Base-by-base conservation (phyloP, 2,329 filamentous ascomycete genomes). In the Colletotrichum incanum region DNA sequence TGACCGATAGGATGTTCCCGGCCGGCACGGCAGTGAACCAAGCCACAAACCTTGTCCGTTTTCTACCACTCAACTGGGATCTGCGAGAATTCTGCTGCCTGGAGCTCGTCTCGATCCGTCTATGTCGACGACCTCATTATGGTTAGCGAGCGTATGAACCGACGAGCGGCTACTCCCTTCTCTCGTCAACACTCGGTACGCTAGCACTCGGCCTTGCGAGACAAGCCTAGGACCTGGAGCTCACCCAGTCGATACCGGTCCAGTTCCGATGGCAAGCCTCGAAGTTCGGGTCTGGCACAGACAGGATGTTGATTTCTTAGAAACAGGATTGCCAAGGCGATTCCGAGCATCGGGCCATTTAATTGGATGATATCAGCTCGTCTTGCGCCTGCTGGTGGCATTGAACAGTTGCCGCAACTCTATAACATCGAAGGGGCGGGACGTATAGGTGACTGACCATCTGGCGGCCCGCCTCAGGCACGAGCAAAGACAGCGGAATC, bases 11-110 rank as follows among this genome's bases (percentile, higher is more conserved):
- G 55, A 45, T 41, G 43, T 49, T 67, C 43, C 67, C 49, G 67
- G 62, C 45, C 71, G 66, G 67, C 41, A 71, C 56, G 67, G 56
- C 61, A 67, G 67, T 65, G 41, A 37, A 59, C 56, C 67, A 71
- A 56, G 67, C 49, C 41, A 71, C 50, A 16, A 72, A 61, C 55
- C 49, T 67, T 56, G 56, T 49, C 18, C 28, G 18, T 16, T 45
- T 20, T 34, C 16, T 49, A 18, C 28, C 31, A 20, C 28, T 28
- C 34, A 62, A 56, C 49, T 47, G 28, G 59, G 65, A 52, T 28
- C 54, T 55, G 20, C 20, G 50, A 47, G 54, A 71, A 73, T 71
- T 45, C 61, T 71, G 71, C 67, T 73, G 71, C 71, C 71, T 73
- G 28, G 56, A 61, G 28, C 45, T 16, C 65, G 31, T 45, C 58